Evolutionary conservation across 352 stramenopile genomes (phyloP).

Genomic region (Phytopythium ostracodes): DNA sequence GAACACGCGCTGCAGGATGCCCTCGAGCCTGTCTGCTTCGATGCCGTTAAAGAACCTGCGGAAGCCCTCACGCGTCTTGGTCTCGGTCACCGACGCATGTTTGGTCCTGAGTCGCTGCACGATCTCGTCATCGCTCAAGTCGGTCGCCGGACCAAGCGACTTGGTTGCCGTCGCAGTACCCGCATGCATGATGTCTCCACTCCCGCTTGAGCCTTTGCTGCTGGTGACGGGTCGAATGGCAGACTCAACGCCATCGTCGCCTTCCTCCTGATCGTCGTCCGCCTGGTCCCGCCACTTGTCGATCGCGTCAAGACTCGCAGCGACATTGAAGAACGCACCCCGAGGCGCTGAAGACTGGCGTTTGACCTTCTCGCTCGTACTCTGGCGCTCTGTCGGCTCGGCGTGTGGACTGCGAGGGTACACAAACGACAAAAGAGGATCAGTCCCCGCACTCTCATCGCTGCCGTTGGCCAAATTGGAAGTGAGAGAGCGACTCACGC

Average conservation of each 20-base stretch:
- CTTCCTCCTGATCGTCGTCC: slow-evolving; percentile 32
- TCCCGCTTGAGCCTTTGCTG: neutral
- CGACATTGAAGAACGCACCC: slow-evolving; percentile 65
- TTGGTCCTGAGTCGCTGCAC: slow-evolving; percentile 51
- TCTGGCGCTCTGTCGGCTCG: neutral
- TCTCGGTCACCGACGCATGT: slow-evolving; percentile 30
- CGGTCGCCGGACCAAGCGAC: slow-evolving; percentile 33
- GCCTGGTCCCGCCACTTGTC: slow-evolving; percentile 71
- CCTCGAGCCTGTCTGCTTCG: slow-evolving; percentile 36
- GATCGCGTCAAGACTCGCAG: slow-evolving; percentile 65
- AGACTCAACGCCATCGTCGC: slow-evolving; percentile 14
- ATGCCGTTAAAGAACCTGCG: slow-evolving; percentile 64
- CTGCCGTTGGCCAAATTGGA: neutral
- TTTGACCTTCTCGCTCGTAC: neutral
- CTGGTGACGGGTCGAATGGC: no score
- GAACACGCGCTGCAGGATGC: slow-evolving; percentile 47
- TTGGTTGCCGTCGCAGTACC: slow-evolving; percentile 6
- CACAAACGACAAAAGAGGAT: neutral
- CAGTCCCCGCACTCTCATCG: neutral
- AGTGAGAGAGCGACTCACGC: slow-evolving; percentile 17
- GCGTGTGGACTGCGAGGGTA: neutral
- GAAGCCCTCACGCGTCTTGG: slow-evolving; percentile 75
- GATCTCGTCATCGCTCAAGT: slow-evolving; percentile 38
- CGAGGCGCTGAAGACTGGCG: slow-evolving; percentile 16
- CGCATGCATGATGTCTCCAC: neutral